These are phyloP conservation scores for Lactifluus echinatus DNA, from an alignment of 768 basidiomycete species.

Conservation along the genomic window DNA sequence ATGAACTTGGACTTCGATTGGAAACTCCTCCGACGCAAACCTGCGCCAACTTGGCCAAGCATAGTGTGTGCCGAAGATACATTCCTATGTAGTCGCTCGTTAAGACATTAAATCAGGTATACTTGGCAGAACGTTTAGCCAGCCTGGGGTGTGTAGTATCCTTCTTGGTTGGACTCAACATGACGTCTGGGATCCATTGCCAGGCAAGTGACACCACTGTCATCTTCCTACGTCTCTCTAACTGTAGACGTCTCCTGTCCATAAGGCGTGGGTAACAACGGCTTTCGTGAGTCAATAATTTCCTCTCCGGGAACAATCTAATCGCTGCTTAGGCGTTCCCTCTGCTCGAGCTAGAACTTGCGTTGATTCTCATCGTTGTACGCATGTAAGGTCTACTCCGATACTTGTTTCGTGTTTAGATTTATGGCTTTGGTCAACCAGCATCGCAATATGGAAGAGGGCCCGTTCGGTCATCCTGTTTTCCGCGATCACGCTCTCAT, in stretches of 20 bases:
- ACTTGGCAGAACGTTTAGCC: background rate
- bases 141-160: conserved; percentile 8
- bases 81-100: background rate
- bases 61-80: background rate
- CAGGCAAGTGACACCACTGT: background rate
- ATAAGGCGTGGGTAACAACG: conserved; percentile 9
- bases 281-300: no score
- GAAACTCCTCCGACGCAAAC: background rate
- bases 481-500: background rate
- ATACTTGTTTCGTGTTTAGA: background rate
- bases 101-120: background rate
- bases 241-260: background rate
- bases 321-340: background rate
- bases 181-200: background rate
- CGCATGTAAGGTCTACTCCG: background rate
- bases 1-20: conserved; percentile 9
- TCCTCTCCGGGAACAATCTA: no score
- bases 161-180: background rate
- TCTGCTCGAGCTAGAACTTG: background rate
- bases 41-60: background rate
- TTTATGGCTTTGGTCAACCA: background rate
- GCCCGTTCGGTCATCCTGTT: background rate
- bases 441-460: conserved; percentile 1
- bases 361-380: background rate
- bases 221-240: background rate